Evolutionary conservation across 768 basidiomycete species (phyloP), one percentile per base, ranked within the genome.

Genomic region (Hericium rajendrae): DNA sequence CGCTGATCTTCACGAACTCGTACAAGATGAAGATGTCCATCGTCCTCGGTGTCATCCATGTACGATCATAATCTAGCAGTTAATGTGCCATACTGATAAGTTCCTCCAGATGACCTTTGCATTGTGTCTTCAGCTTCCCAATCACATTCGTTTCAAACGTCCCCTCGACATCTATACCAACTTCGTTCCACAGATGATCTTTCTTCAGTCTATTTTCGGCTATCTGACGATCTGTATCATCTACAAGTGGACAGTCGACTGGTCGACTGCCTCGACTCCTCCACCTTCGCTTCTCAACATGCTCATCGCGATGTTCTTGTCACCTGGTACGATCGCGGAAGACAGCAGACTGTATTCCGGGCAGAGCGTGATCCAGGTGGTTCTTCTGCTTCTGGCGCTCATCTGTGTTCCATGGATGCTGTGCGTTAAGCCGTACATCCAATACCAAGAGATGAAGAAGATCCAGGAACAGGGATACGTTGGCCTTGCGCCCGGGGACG

Each of bases 1-100:
- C 77, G 2, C 78, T 99, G 58, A 85, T 97, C 46, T 99, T 98
- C 72, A 88, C 88, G 54, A 99, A 99, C 73, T 97, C 94, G 40
- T 95, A 95, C 77, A 99, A 98, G 84, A 99, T 99, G 97, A 98
- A 99, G 76, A 93, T 98, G 92, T 90, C 92, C 20, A 86, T 99
- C 67, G 83, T 98, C 38, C 72, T 99, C 54, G 97, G 97, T 70
- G 94, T 99, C 62, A 88, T 89, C 59, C 95, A 99, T 71, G 95
- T 97, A 74, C 64, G 85, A 73, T 53, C 51, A 16, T 49, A 50
- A 39, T 37, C 38, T n/a, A 32, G 56, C 18, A 20, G 40, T 60
- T 38, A 22, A 49, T 38, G 43, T 48, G 39, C 22, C 28, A n/a
- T 51, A 20, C 46, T 55, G 38, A 55, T 52, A 56, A 53, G 16